Base-by-base conservation (phyloP, 2,329 filamentous ascomycete genomes). In the Akanthomyces dipterigenus region DNA sequence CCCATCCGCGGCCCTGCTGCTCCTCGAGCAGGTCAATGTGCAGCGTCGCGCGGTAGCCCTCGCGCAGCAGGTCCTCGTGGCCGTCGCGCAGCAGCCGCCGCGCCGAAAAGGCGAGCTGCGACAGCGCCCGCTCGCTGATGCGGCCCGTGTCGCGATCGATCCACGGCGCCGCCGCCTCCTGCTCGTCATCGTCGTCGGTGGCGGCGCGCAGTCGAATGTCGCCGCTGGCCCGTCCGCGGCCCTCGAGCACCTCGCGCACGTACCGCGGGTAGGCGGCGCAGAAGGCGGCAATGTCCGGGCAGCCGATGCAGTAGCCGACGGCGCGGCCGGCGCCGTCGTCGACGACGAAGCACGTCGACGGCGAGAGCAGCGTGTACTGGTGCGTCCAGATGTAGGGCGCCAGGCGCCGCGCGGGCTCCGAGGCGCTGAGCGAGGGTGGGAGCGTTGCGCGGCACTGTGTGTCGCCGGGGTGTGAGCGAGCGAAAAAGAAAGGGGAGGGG, bases 361-460 rank as follows among this genome's bases (percentile, higher is more conserved):
- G 78, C 9, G 72, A 78, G 62, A 81, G 76, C 65, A 75, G 70
- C 18, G 77, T 80, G 73, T 77, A 81, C 42, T 75, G 79, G 67
- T 81, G 78, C 9, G 78, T 79, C 80, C 80, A 82, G 67, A 82
- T 65, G 70, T 82, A 81, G 1, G 79, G 78, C 16, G 77, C 73
- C 34, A 80, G 71, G 20, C 70, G 70, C 51, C 65, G 63, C 5
- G 72, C 74, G 12, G 66, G 67, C 40, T 72, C 67, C 31, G 75
- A 76, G 20, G 66, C 49, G 28, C 65, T 42, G n/a, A 81, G 74
- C 5, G 73, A 75, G 0, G 76, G 75, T 3, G 78, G 77, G 20
- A 81, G 75, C 36, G 79, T 82, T 31, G 70, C 75, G 58, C 78
- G 76, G 68, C 80, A 82, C 80, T 81, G 64, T 6, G 1, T 18